Evolutionary conservation across 345 rosid genomes (phyloP).

Genomic region (Salix viminalis): DNA sequence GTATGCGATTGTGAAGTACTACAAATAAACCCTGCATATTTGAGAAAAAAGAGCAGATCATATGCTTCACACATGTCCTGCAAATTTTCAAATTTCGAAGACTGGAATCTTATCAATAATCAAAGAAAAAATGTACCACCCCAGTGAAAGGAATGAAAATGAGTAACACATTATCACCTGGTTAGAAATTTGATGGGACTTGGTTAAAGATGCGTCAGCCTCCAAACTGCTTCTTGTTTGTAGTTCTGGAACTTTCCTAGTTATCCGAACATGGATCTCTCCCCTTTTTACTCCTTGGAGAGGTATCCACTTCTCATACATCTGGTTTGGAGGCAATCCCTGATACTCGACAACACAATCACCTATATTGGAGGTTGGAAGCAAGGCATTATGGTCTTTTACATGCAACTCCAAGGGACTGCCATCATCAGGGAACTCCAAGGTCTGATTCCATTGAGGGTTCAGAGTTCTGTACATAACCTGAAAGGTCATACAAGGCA

Average conservation of each 20-base stretch:
- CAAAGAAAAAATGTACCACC: too few species aligned
- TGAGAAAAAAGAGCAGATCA: too few species aligned
- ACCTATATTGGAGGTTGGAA: constrained; percentile 82
- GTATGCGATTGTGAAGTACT: background rate
- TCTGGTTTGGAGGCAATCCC: constrained; percentile 69
- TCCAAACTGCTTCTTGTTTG: constrained; percentile 47
- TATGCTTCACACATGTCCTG: too few species aligned
- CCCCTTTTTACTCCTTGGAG: constrained; percentile 90
- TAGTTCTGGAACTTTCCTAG: constrained; percentile 63
- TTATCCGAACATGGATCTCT: constrained; percentile 72
- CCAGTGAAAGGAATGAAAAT: too few species aligned
- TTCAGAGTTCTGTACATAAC: constrained; percentile 66
- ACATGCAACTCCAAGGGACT: constrained; percentile 71
- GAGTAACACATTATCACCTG: constrained; percentile 35
- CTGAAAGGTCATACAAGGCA: constrained; percentile 33
- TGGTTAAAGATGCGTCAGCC: constrained; percentile 51
- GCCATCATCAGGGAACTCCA: constrained; percentile 85
- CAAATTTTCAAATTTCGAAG: too few species aligned
- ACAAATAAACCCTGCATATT: too few species aligned
- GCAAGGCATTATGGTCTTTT: constrained; percentile 81
- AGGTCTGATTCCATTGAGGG: constrained; percentile 87
- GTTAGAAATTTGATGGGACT: constrained; percentile 46
- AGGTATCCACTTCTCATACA: constrained; percentile 93
- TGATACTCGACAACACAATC: constrained; percentile 83
- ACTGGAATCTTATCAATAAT: too few species aligned